Percentiles rank a stretch among this genome's conserved stretches.
These are phyloP conservation scores for Penicillium roqueforti DNA, from an alignment of 495 filamentous ascomycete genomes.

Conservation along the genomic window DNA sequence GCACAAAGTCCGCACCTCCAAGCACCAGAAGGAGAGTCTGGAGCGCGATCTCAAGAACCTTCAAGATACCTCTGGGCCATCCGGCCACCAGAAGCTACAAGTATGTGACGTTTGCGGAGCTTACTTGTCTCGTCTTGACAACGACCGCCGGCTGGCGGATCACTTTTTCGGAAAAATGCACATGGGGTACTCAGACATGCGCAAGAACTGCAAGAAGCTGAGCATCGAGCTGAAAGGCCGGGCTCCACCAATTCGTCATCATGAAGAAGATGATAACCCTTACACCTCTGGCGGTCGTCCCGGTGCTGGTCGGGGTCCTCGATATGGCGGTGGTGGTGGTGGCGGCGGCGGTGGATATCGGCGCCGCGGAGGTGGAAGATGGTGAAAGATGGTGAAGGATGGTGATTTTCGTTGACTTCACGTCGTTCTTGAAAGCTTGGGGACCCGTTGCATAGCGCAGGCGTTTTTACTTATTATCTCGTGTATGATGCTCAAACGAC, in stretches of 20 bases:
- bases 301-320: conserved; percentile 51
- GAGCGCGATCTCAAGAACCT: conserved; percentile 91
- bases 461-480: conserved; percentile 32
- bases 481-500: conserved; percentile 17
- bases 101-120: conserved; percentile 98
- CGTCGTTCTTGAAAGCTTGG: conserved; percentile 17
- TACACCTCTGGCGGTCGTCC: conserved; percentile 44
- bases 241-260: conserved; percentile 54
- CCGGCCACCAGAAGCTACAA: conserved; percentile 94
- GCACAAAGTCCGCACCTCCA: conserved; percentile 74
- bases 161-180: conserved; percentile 99
- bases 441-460: conserved; percentile 46
- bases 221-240: conserved; percentile 77
- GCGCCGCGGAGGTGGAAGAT: conserved; percentile 37
- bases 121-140: conserved; percentile 86
- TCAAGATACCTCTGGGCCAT: conserved; percentile 83
- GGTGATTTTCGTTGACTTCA: conserved; percentile 24
- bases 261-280: conserved; percentile 49
- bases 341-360: conserved; percentile 37
- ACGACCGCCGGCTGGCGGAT: conserved; percentile 88
- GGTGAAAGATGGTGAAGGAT: conserved; percentile 39
- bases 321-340: conserved; percentile 38
- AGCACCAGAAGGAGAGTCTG: conserved; percentile 75
- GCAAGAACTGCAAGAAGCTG: conserved; percentile 81
- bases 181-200: conserved; percentile 95